These are phyloP conservation scores for Chrysosporium queenslandicum DNA, from an alignment of 2,329 filamentous ascomycete genomes.

Conservation along the genomic window DNA sequence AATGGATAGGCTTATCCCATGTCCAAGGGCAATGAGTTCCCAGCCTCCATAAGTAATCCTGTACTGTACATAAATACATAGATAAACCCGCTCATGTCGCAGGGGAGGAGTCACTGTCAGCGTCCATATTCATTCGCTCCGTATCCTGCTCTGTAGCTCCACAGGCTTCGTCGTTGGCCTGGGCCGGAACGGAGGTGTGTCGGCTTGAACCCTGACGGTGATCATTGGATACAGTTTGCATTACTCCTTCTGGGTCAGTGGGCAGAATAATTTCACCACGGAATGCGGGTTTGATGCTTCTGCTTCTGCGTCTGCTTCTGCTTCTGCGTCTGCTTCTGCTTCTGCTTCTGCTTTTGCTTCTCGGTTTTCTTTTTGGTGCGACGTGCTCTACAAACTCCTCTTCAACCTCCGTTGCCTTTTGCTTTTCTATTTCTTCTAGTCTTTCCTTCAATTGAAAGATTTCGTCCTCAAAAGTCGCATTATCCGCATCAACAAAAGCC, in stretches of 20 bases:
- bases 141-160: background rate
- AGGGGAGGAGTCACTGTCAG: background rate
- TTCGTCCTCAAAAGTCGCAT: conserved; percentile 33
- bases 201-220: background rate
- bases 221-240: background rate
- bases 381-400: conserved; percentile 2
- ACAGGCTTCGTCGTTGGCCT: conserved; percentile 3
- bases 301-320: no score
- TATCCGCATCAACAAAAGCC: conserved; percentile 44
- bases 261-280: no score
- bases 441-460: conserved; percentile 22
- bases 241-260: background rate
- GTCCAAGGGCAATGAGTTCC: no score
- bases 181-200: background rate
- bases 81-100: background rate
- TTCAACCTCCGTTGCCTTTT: conserved; percentile 8
- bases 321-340: no score
- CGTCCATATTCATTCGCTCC: conserved; percentile 7
- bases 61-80: background rate
- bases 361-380: background rate
- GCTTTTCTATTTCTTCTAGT: conserved; percentile 5
- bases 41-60: no score
- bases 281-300: no score
- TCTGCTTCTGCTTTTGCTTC: no score
- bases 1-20: no score